Evolutionary conservation across 164 flowering plant species (phyloP).

Genomic region (Vitis rotundifolia): DNA sequence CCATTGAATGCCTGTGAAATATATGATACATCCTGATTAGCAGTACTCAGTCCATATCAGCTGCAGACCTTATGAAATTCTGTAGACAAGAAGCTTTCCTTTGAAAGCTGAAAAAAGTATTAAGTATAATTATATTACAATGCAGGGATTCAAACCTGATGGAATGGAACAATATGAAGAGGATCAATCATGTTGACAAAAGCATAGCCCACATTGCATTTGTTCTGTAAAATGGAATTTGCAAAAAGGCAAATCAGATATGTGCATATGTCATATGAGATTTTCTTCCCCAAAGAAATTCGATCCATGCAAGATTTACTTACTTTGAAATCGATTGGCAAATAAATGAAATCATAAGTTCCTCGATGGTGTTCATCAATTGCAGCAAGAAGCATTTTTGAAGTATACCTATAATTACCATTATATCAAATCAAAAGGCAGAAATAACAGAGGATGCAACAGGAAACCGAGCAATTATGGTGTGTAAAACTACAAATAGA

Average conservation of each 20-base stretch:
- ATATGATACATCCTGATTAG: neutral
- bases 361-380: slow-evolving; percentile 77
- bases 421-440: slow-evolving; percentile 1
- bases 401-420: slow-evolving; percentile 60
- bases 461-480: neutral
- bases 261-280: neutral
- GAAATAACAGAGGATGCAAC: neutral
- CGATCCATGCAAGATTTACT: slow-evolving; percentile 13
- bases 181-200: slow-evolving; percentile 85
- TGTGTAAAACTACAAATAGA: neutral
- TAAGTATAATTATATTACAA: neutral
- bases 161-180: slow-evolving; percentile 60
- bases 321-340: slow-evolving; percentile 91
- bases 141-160: slow-evolving; percentile 48
- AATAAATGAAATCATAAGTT: slow-evolving; percentile 78
- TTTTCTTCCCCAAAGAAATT: neutral
- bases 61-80: neutral
- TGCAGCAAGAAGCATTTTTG: slow-evolving; percentile 84
- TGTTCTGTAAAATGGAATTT: slow-evolving; percentile 46
- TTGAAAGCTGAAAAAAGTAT: neutral
- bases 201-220: slow-evolving; percentile 94
- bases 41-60: neutral
- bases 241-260: neutral
- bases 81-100: neutral
- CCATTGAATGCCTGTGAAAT: slow-evolving; percentile 75